A percentile compares a stretch with the other conserved stretches of the same genome.
Conservation (phyloP, 208 protist species). For the Acanthamoeba triangularis region DNA sequence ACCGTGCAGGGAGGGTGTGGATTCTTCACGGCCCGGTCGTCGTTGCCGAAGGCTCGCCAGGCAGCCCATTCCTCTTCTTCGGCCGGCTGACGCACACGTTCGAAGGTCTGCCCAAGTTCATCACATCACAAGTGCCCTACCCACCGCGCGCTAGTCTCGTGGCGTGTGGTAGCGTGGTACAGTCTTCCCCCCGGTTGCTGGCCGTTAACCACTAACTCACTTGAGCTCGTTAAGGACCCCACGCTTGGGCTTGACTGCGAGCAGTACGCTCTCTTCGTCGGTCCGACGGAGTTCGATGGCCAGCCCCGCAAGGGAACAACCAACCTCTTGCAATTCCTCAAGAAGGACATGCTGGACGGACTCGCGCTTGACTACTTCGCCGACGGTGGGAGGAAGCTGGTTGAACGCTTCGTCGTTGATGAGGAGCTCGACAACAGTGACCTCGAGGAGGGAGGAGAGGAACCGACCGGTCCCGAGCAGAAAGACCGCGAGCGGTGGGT, state of each 20-base stretch:
- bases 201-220: background rate
- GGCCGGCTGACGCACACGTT: background rate
- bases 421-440: background rate
- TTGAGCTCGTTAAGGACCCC: background rate
- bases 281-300: background rate
- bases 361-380: constrained; percentile 32
- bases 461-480: too few relatives aligned
- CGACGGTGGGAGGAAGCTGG: background rate
- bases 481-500: background rate
- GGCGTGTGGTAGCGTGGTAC: background rate
- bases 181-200: background rate
- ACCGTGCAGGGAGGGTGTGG: background rate
- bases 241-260: background rate
- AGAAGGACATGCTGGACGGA: background rate
- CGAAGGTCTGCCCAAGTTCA: constrained; percentile 46
- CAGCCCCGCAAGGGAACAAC: background rate
- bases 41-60: background rate
- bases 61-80: background rate
- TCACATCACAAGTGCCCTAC: background rate
- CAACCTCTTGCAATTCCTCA: background rate
- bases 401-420: background rate
- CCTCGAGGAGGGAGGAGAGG: background rate
- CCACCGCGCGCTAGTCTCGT: constrained; percentile 13
- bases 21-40: constrained; percentile 7
- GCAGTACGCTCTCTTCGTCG: constrained; percentile 5